phyloP scores from a whole-genome alignment of 163 green algal genomes.

The Scenedesmus sp. region DNA sequence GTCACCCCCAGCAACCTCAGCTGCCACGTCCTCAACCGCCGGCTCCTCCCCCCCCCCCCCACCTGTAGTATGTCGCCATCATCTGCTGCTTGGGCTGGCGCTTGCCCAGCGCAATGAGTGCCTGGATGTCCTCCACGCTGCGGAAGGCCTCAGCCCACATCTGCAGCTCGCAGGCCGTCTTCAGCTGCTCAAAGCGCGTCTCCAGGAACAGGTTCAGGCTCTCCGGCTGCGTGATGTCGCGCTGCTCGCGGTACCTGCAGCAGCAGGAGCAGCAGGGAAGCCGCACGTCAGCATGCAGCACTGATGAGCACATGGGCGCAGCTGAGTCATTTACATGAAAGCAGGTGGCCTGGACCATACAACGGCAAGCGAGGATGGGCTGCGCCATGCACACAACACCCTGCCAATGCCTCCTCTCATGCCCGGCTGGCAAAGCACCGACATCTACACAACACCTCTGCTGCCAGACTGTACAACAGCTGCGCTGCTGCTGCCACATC shows the following conservation, averaged over 20 bases:
- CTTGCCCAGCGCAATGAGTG: constrained; percentile 88
- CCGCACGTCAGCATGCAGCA: neutral
- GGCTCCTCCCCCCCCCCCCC: neutral
- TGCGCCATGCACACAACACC: no score
- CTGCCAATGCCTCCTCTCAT: no score
- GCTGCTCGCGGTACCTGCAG: constrained; percentile 86
- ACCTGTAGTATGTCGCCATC: constrained; percentile 96
- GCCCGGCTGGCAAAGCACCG: no score
- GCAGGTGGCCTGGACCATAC: no score
- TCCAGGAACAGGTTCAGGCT: constrained; percentile 95
- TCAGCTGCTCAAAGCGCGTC: constrained; percentile 98
- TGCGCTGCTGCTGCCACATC: neutral
- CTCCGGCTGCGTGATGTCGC: constrained; percentile 92
- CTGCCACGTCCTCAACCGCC: no score
- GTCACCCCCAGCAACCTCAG: no score
- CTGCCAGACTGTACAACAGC: no score
- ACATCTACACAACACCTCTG: no score
- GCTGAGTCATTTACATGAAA: no score
- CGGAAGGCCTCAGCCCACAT: constrained; percentile 99
- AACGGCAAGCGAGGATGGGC: no score
- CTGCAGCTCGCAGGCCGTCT: constrained; percentile 94
- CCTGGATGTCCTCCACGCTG: constrained; percentile 98
- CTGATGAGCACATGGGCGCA: no score
- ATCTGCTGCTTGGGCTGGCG: constrained; percentile 91
- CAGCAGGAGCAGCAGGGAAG: neutral